A percentile compares a stretch with the other conserved stretches of the same genome.
phyloP scores from a whole-genome alignment of 176 grass and related monocot species.

The Carex myosuroides region DNA sequence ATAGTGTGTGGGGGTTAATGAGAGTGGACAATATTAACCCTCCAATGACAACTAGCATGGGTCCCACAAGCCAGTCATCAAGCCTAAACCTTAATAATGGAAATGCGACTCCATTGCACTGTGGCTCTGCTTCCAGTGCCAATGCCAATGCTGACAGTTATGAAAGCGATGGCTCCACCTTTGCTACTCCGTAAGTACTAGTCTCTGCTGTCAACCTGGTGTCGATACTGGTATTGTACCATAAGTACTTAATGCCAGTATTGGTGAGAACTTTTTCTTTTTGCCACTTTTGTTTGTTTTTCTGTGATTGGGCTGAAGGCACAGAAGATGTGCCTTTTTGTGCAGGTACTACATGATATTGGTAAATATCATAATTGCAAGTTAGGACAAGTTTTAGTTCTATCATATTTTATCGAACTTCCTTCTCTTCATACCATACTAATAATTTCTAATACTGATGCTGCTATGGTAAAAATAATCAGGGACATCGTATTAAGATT shows the following conservation, averaged over 20 bases:
- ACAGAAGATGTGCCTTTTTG: slow-evolving; percentile 1
- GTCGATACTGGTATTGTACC: background rate
- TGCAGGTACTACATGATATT: slow-evolving; percentile 23
- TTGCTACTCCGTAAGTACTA: slow-evolving; percentile 75
- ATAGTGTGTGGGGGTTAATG: background rate
- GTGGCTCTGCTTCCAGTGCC: slow-evolving; percentile 30
- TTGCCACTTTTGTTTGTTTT: slow-evolving; percentile 1
- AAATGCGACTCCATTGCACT: slow-evolving; percentile 46
- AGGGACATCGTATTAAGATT: background rate
- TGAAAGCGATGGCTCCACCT: slow-evolving; percentile 96
- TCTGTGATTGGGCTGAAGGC: slow-evolving; percentile 1
- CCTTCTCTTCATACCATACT: background rate
- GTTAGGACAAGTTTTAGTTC: background rate
- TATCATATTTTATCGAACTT: background rate
- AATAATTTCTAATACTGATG: background rate
- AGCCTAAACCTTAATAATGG: slow-evolving; percentile 31
- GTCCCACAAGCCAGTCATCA: slow-evolving; percentile 13
- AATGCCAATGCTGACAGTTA: slow-evolving; percentile 71
- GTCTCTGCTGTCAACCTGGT: background rate
- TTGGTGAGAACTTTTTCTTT: background rate
- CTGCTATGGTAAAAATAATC: background rate
- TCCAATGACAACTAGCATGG: background rate
- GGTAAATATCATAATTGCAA: background rate
- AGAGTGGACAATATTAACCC: slow-evolving; percentile 26
- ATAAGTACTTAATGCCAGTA: slow-evolving; percentile 3